Base-by-base conservation (phyloP, 2,329 filamentous ascomycete species). In the Paracoccidioides lutzii region DNA sequence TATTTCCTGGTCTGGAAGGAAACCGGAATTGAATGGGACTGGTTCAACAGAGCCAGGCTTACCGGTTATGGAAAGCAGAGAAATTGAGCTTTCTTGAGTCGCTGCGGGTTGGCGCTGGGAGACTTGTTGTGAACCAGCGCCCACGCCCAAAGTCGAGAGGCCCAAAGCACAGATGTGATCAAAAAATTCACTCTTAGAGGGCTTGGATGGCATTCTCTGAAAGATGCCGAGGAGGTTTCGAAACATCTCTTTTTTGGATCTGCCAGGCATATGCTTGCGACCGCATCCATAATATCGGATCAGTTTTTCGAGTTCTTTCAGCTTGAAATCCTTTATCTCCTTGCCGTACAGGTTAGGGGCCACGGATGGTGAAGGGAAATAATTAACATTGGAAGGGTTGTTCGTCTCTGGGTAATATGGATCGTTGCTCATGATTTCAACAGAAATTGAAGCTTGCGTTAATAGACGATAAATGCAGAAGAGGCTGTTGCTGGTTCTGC, bases 201-300 rank as follows among this genome's bases (percentile, higher is more conserved):
- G 56, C 12, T 57, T 45, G 1, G 54, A 42, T 30, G 53, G 41
- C n/a, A 58, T 59, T 53, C 60, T 60, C 43, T 58, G 58, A 37
- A 56, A 33, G 41, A 61, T 59, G 12, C 43, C 56, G 37, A 58
- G 28, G 60, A 38, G n/a, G 59, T 52, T 35, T 58, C 15, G 15
- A 7, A 40, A 41, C 28, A 32, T 5, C 2, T 14, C 37, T 7
- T 9, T 1, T 41, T 41, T 35, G 14, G 6, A 3, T 14, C 3
- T 5, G 6, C 22, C 5, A n/a, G 14, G 3, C 14, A n/a, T 7
- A 43, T 37, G 12, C 15, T 28, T 37, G 41, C 59, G 52, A 4
- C 60, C 60, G 58, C 60, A 61, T 6, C 58, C 42, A 30, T 61
- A 59, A 42, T 61, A 54, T 3, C 53, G 49, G 5, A 60, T 42